These are phyloP conservation scores for Mycena alexandri DNA, from an alignment of 768 basidiomycete genomes.

Conservation along the genomic window DNA sequence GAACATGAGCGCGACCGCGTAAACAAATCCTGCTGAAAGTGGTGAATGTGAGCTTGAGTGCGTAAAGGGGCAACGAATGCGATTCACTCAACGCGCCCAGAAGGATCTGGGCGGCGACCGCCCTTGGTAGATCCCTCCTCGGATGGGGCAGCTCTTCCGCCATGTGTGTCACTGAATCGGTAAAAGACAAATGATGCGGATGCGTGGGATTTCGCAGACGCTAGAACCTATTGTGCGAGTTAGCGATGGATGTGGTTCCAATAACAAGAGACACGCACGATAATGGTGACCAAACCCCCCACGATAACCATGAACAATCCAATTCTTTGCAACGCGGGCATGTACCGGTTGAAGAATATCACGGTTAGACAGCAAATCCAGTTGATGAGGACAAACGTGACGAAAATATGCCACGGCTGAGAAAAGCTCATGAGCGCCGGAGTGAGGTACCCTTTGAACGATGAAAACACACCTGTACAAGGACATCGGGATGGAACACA, in stretches of 20 bases:
- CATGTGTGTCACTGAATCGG: slow-evolving; percentile 33
- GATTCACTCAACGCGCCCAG: slow-evolving; percentile 26
- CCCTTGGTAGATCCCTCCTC: slow-evolving; percentile 31
- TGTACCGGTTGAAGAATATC: slow-evolving; percentile 31
- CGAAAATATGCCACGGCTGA: slow-evolving; percentile 32
- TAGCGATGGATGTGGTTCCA: background rate
- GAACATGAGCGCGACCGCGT: no score
- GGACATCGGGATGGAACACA: slow-evolving; percentile 33
- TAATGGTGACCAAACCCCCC: slow-evolving; percentile 32
- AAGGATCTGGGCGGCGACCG: slow-evolving; percentile 31
- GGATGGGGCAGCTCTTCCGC: slow-evolving; percentile 35
- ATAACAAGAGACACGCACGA: slow-evolving; percentile 16
- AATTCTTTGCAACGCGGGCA: slow-evolving; percentile 30
- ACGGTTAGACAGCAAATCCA: slow-evolving; percentile 28
- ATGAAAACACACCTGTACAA: slow-evolving; percentile 15
- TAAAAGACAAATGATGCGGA: slow-evolving; percentile 32
- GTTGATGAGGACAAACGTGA: slow-evolving; percentile 30
- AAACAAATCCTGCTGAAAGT: no score
- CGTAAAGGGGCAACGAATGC: no score
- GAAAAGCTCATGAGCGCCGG: slow-evolving; percentile 17
- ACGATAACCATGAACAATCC: slow-evolving; percentile 30
- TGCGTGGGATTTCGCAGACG: slow-evolving; percentile 29
- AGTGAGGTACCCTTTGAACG: slow-evolving; percentile 5
- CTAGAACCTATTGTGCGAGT: slow-evolving; percentile 26
- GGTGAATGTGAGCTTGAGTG: no score